Percentiles rank a stretch among this genome's conserved stretches.
Conservation (phyloP, 495 filamentous ascomycete genomes). For the Annulohypoxylon maeteangense region DNA sequence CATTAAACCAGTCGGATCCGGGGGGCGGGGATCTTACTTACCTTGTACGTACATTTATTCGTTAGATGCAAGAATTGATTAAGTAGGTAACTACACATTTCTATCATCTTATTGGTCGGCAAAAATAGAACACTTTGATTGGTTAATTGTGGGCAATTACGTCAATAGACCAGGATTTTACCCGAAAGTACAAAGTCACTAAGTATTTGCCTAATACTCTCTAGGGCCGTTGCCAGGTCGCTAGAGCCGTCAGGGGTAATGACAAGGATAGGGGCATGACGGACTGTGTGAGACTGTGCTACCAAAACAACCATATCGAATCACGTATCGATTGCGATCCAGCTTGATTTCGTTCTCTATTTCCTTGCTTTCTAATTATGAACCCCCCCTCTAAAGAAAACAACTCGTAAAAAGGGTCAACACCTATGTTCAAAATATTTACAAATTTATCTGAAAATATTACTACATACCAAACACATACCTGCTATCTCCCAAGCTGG, state of each 20-base stretch:
- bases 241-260: conserved; percentile 26
- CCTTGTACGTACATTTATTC: neutral
- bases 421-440: neutral
- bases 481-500: conserved; percentile 15
- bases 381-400: neutral
- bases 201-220: neutral
- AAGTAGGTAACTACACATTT: conserved; percentile 8
- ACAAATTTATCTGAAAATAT: neutral
- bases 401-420: neutral
- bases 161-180: conserved; percentile 8
- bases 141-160: conserved; percentile 19
- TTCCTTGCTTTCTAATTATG: neutral
- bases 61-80: neutral
- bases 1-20: neutral
- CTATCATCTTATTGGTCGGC: neutral
- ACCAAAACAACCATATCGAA: conserved; percentile 34
- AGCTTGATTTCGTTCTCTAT: conserved; percentile 2
- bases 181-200: conserved; percentile 8
- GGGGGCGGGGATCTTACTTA: neutral
- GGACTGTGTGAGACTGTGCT: conserved; percentile 20
- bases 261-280: conserved; percentile 27
- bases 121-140: conserved; percentile 15
- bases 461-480: neutral
- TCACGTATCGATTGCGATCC: conserved; percentile 32
- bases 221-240: conserved; percentile 38